Percentiles rank a stretch among this genome's conserved stretches.
Evolutionary conservation across 306 rosid genomes (phyloP).

Genomic region (Cucumis cinereus): DNA sequence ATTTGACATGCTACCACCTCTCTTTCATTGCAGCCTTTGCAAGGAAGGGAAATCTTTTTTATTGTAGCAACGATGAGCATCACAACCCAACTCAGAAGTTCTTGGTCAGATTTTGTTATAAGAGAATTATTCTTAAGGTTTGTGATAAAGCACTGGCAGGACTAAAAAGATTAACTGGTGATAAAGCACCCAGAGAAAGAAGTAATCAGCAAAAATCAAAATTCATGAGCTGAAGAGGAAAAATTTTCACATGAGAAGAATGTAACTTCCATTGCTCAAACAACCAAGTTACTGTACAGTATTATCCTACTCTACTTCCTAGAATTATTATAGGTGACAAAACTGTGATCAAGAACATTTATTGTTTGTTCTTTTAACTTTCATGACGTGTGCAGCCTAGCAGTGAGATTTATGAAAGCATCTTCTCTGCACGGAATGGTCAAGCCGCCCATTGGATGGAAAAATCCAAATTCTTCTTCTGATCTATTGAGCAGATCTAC

Average conservation of each 20-base stretch:
- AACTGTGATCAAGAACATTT: neutral
- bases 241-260: neutral
- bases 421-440: constrained; percentile 42
- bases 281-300: neutral
- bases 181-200: neutral
- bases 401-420: constrained; percentile 23
- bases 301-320: neutral
- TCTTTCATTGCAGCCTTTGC: too few relatives aligned
- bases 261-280: neutral
- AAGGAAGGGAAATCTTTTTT: too few relatives aligned
- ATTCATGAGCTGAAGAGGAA: neutral
- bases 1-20: too few relatives aligned
- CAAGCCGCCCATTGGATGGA: constrained; percentile 47
- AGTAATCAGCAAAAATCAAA: neutral
- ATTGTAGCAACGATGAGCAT: too few relatives aligned
- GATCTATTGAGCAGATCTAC: constrained; percentile 19
- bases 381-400: constrained; percentile 6
- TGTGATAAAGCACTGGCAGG: neutral
- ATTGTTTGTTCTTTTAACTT: neutral
- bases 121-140: too few relatives aligned
- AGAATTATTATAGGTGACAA: neutral
- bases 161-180: too few relatives aligned
- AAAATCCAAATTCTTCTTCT: constrained; percentile 45
- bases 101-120: too few relatives aligned
- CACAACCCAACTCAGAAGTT: too few relatives aligned